Base-by-base conservation (phyloP, 495 filamentous ascomycete genomes). In the Tuber umbilicatum region DNA sequence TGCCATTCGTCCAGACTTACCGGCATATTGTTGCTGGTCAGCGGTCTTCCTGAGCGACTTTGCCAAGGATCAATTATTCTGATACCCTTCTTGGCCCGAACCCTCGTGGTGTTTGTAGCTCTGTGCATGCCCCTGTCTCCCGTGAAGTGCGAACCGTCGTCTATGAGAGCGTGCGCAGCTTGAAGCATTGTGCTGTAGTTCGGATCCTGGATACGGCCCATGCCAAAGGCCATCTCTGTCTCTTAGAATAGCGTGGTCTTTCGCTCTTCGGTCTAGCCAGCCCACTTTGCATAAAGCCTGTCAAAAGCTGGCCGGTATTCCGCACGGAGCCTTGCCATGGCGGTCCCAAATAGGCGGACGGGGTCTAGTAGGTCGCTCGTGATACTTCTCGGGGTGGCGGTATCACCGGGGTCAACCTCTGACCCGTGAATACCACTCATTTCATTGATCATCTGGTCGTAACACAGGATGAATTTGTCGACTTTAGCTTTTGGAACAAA, bases 81-180 rank as follows among this genome's bases (percentile, higher is more conserved):
- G 23, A 82, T 70, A 19, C 82, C 80, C 38, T 50, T 60, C 60
- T 74, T 75, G 43, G 71, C 74, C 37, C 81, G 72, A 23, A 82
- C 73, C n/a, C 60, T 73, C 45, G 80, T 82, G 35, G 75, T 70
- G 31, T 64, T 75, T 10, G 81, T 82, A 37, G 74, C 71, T 19
- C 80, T 75, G 35, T 82, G 81, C 23, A 60, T 73, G 39, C 78
- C 81, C 42, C 47, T 80, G 55, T 82, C 81, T 27, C 74, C 76
- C 35, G 76, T 69, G 35, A 76, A 82, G 38, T 73, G 72, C 39
- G 72, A 50, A 6, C 80, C 77, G 17, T 82, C 81, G 3, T 68
- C 80, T 78, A 82, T 82, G 16, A 82, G 75, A 10, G 81, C 81
- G 70, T 82, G 81, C 37, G 74, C 73, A 12, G 81, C 81, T 60